Evolutionary conservation across 2,329 filamentous ascomycete species (phyloP), one percentile per base, ranked within the genome.

Genomic region (Arthrinium puccinioides): DNA sequence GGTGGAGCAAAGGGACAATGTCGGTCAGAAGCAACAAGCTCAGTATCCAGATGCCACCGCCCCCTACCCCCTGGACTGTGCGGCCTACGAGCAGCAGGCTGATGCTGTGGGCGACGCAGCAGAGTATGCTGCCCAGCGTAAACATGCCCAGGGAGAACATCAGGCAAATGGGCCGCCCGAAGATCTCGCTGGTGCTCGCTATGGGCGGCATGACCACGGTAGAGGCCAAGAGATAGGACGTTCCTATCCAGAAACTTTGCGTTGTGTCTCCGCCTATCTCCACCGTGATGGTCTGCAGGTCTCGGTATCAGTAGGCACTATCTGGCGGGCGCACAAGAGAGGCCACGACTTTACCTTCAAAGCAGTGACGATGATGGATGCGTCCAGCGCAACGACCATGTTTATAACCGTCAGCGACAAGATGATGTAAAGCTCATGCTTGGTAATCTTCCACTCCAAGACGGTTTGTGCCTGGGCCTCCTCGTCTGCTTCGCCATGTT

Each of bases 1-100:
- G 52, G 41, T 71, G 56, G 2, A 62, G 52, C 9, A 76, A 47
- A 0, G 70, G 67, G 0, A 74, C 60, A 4, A 74, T 47, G 41
- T 76, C 72, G 34, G 60, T 67, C 14, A 53, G 40, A 26, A 55
- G 36, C 18, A 50, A 44, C 28, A 52, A 45, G 16, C 31, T 40
- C 32, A 55, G 38, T 18, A 48, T 41, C 32, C 24, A 27, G 25
- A 36, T 35, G 20, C 30, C 25, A 23, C 19, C 25, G 2, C 8
- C 15, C 16, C 33, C 33, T 18, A 51, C 31, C 2, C 73, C 72
- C 41, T 76, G 70, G 4, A 76, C 32, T 1, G 21, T 47, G 37
- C 55, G 49, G 5, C 56, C 59, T 6, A 56, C 59, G 4, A 79
- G 69, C n/a, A 79, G 51, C 37, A 66, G 60, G 2, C 39, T 39